A percentile compares a stretch with the other conserved stretches of the same genome.
phyloP scores from a whole-genome alignment of 2,329 filamentous ascomycete genomes.

The Fusarium floridanum region DNA sequence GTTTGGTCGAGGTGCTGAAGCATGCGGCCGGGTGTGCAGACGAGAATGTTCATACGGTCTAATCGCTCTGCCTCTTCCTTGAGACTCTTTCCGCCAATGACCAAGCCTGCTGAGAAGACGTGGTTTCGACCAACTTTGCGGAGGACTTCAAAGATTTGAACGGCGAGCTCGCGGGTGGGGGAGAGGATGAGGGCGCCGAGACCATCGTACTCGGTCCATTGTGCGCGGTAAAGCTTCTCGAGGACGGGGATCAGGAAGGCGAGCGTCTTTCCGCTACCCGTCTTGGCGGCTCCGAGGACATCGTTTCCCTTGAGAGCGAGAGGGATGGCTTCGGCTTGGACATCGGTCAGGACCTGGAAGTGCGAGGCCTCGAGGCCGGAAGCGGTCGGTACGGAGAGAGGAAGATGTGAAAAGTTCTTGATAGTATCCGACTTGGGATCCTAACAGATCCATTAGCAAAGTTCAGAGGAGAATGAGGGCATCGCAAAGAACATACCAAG shows the following conservation, averaged over 20 bases:
- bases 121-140: conserved; percentile 91
- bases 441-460: conserved; percentile 52
- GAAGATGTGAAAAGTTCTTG: conserved; percentile 84
- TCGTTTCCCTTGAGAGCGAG: conserved; percentile 87
- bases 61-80: conserved; percentile 88
- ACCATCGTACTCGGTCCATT: conserved; percentile 92
- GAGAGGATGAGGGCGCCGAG: conserved; percentile 93
- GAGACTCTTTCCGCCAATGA: conserved; percentile 93
- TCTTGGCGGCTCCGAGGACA: conserved; percentile 94
- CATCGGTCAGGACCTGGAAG: conserved; percentile 90
- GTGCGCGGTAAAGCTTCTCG: conserved; percentile 89
- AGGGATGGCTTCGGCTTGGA: conserved; percentile 91
- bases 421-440: conserved; percentile 70
- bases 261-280: conserved; percentile 93
- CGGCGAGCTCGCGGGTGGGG: conserved; percentile 93
- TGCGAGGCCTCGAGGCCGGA: conserved; percentile 87
- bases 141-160: conserved; percentile 96
- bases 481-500: conserved; percentile 46
- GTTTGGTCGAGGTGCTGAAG: conserved; percentile 97
- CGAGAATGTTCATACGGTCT: conserved; percentile 94
- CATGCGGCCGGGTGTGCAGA: conserved; percentile 95
- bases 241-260: conserved; percentile 93
- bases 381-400: conserved; percentile 84
- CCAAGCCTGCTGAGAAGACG: conserved; percentile 88
- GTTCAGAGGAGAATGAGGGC: neutral